Evolutionary conservation across 1,284 basidiomycete genomes (phyloP).

Genomic region (Ceratobasidium papillatum): DNA sequence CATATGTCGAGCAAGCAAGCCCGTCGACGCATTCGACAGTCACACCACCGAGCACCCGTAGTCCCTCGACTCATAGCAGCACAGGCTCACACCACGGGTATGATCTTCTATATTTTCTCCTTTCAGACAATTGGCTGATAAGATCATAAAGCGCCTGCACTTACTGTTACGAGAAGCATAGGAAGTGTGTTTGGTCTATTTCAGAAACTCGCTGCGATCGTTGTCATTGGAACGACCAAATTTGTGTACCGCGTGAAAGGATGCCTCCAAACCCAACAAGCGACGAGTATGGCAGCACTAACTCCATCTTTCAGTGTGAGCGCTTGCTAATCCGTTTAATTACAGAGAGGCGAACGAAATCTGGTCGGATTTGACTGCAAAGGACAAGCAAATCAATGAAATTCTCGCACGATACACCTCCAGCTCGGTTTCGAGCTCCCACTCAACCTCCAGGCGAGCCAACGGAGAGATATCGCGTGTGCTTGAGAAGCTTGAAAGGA

Average conservation of each 20-base stretch:
- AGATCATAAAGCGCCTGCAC: not conserved
- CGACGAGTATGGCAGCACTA: not conserved
- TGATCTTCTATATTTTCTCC: not conserved
- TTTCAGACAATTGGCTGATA: not conserved
- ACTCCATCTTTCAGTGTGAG: not conserved
- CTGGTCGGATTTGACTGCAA: not conserved
- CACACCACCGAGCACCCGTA: not conserved
- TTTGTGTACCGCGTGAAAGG: conserved; percentile 6
- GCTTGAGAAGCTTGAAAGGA: conserved; percentile 6
- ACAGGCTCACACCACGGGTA: not conserved
- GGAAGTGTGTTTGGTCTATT: conserved; percentile 2
- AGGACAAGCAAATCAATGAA: conserved; percentile 4
- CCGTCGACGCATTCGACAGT: not conserved
- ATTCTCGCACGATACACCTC: conserved; percentile 10
- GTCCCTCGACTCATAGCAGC: not conserved
- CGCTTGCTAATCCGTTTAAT: not conserved
- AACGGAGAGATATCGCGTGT: conserved; percentile 11
- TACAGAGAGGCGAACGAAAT: not conserved
- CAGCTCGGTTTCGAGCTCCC: not conserved
- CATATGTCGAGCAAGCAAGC: not conserved
- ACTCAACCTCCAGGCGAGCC: not conserved
- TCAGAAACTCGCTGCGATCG: conserved; percentile 4
- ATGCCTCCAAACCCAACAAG: not conserved
- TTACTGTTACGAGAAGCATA: not conserved
- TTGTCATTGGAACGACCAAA: not conserved